A percentile compares a stretch with the other conserved stretches of the same genome.
Conservation (phyloP, 139 green algal genomes). For the Volvox reticuliferus region DNA sequence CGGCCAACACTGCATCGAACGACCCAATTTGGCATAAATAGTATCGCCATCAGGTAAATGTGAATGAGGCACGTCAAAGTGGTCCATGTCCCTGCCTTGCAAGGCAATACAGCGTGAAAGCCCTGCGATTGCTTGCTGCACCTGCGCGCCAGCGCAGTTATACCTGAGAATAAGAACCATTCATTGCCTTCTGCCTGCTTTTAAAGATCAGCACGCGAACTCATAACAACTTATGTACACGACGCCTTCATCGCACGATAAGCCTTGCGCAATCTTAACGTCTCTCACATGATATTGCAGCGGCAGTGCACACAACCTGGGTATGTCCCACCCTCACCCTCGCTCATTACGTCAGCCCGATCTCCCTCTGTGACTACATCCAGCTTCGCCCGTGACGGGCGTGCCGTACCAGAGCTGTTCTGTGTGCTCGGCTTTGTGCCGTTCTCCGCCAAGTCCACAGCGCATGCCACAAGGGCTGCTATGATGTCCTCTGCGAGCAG, state of each 20-base stretch:
- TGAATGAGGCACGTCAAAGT: no score
- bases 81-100: no score
- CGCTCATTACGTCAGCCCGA: neutral
- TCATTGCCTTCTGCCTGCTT: neutral
- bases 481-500: constrained; percentile 25
- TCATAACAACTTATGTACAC: neutral
- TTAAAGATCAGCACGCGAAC: neutral
- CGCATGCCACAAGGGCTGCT: neutral
- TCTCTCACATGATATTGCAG: neutral
- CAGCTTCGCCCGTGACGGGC: neutral
- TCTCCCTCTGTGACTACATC: neutral
- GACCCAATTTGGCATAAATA: no score
- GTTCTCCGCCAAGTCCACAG: constrained; percentile 2
- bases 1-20: no score
- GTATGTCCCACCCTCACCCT: neutral
- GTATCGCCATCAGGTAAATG: no score
- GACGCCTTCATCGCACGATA: neutral
- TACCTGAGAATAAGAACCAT: neutral
- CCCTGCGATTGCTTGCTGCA: neutral
- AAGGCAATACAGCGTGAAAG: neutral
- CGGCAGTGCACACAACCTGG: neutral
- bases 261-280: no score
- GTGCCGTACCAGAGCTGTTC: neutral
- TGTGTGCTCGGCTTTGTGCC: neutral
- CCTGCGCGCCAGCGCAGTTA: neutral